Evolutionary conservation across 2,329 filamentous ascomycete species (phyloP), one percentile per base, ranked within the genome.

Genomic region (Waltergamsia citrina): DNA sequence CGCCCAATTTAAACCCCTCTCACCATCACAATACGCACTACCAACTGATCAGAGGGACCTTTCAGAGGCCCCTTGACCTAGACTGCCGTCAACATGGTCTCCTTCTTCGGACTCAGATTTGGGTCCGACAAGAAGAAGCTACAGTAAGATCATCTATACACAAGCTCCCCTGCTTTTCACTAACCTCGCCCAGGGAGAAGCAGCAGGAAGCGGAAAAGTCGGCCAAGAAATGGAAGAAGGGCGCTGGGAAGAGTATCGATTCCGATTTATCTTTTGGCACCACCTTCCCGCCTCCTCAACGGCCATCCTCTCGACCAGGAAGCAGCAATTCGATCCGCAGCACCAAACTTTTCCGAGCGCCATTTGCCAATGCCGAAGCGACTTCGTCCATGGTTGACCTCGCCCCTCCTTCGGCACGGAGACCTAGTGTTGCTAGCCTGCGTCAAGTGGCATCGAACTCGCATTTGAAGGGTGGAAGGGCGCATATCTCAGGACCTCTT

Each of bases 81-180:
- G n/a, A 33, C 7, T 15, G n/a, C 17, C 26, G 21, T 36, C 42
- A 41, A 38, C 36, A 75, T 76, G 72, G 71, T 75, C 16, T 74
- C 72, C 3, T 71, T 76, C 42, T 74, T 75, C 41, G 70, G 71
- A 32, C 54, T 76, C 48, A 73, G 67, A 49, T 58, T 74, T 39
- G 67, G 69, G 32, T 60, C 62, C 43, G 67, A 70, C 41, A 74
- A 66, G 56, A 75, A 74, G 53, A 73, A 70, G 63, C 66, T 56
- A n/a, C 50, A 62, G 69, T 62, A 51, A 46, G 52, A 39, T 24
- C 17, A 38, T 20, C 27, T 41, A 11, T 38, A 43, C 21, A 18
- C 6, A n/a, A 16, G 9, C 18, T 29, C 18, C 7, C 26, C 17
- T 12, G 26, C n/a, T 28, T 10, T 7, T 28, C 23, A 15, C 33